Conservation (phyloP, 2,329 filamentous ascomycete species). For the Aureobasidium sp. region DNA sequence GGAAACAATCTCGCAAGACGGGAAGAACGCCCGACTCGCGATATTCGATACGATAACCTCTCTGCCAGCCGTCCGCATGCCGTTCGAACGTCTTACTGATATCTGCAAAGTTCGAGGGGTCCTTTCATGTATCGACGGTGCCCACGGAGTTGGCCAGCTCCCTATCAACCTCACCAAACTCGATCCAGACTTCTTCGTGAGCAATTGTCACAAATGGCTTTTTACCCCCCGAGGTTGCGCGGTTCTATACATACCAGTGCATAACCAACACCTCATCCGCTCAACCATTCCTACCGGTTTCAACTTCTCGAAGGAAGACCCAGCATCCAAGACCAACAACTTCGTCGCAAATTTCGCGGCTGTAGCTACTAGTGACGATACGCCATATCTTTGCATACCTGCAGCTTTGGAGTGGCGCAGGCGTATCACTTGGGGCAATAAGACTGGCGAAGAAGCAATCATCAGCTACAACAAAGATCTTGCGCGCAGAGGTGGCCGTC, state of each 20-base stretch:
- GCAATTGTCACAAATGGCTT: slow-evolving; percentile 94
- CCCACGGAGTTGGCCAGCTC: slow-evolving; percentile 86
- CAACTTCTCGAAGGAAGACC: slow-evolving; percentile 36
- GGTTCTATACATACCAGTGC: slow-evolving; percentile 78
- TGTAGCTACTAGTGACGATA: slow-evolving; percentile 61
- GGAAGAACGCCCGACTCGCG: slow-evolving; percentile 71
- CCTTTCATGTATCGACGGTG: slow-evolving; percentile 84
- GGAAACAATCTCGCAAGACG: slow-evolving; percentile 51
- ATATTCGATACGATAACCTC: slow-evolving; percentile 86
- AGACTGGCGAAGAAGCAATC: slow-evolving; percentile 73
- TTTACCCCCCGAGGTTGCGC: slow-evolving; percentile 82
- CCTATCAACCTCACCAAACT: slow-evolving; percentile 70
- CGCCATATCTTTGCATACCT: slow-evolving; percentile 77
- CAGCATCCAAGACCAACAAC: slow-evolving; percentile 27
- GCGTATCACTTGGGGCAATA: background rate
- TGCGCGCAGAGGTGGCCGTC: slow-evolving; percentile 67
- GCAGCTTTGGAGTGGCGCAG: slow-evolving; percentile 73
- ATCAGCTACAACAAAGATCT: slow-evolving; percentile 68
- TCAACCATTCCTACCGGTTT: slow-evolving; percentile 86
- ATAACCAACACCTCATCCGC: slow-evolving; percentile 80
- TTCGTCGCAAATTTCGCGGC: slow-evolving; percentile 48
- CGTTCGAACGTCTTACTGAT: slow-evolving; percentile 73
- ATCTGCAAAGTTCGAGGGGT: slow-evolving; percentile 74
- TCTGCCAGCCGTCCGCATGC: slow-evolving; percentile 80
- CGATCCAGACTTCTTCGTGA: slow-evolving; percentile 87